phyloP scores from a whole-genome alignment of 495 filamentous ascomycete genomes.

The Pyrenopolyporus hunteri region DNA sequence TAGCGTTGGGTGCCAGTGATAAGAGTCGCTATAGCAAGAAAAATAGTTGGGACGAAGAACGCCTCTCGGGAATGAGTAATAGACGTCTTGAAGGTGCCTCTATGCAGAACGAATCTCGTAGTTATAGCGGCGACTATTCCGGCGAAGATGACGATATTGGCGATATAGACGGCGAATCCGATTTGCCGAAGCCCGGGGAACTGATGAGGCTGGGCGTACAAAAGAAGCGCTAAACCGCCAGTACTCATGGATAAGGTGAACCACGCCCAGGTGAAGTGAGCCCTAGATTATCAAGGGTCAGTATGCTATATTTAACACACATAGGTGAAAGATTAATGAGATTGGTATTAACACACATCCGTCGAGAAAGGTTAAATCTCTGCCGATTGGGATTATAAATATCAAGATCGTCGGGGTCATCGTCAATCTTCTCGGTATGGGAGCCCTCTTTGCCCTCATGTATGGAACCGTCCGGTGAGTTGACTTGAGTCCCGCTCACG shows the following conservation, averaged over 20 bases:
- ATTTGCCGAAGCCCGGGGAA: constrained; percentile 65
- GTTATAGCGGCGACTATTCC: constrained; percentile 53
- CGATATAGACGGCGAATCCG: constrained; percentile 64
- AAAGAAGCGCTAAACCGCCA: constrained; percentile 66
- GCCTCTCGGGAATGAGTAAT: constrained; percentile 66
- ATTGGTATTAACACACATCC: constrained; percentile 47
- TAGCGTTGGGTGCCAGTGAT: constrained; percentile 65
- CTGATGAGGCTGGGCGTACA: constrained; percentile 63
- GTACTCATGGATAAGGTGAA: constrained; percentile 70
- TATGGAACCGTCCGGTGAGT: constrained; percentile 22
- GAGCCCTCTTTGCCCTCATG: constrained; percentile 22
- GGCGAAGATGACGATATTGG: constrained; percentile 66
- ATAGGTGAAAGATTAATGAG: background rate
- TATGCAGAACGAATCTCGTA: constrained; percentile 62
- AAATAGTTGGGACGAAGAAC: constrained; percentile 72
- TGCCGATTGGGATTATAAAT: constrained; percentile 30
- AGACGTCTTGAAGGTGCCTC: constrained; percentile 56
- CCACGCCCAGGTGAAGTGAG: constrained; percentile 75
- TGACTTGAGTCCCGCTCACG: constrained; percentile 11
- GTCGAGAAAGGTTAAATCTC: constrained; percentile 42
- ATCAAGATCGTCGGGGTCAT: constrained; percentile 6
- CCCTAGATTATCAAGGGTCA: constrained; percentile 4
- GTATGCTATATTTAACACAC: background rate
- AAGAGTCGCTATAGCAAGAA: constrained; percentile 68
- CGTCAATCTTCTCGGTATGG: constrained; percentile 2